Percentiles rank a stretch among this genome's conserved stretches.
These are phyloP conservation scores for Cystobasidium ongulense DNA, from an alignment of 768 basidiomycete genomes.

Conservation along the genomic window DNA sequence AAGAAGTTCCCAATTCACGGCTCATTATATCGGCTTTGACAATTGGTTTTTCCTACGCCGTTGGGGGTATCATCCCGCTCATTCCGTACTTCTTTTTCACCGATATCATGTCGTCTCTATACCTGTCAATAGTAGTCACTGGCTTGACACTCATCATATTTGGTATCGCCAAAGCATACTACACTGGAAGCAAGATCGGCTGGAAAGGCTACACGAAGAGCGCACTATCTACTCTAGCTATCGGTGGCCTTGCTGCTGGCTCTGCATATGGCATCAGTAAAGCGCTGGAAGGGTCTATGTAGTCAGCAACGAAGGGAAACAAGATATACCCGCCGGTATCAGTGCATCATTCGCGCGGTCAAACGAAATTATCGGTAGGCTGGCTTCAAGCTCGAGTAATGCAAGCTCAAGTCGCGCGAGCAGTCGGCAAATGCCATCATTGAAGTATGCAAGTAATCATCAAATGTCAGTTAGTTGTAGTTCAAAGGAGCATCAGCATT, in stretches of 20 bases:
- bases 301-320: background rate
- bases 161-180: constrained; percentile 74
- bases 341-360: too few species aligned
- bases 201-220: constrained; percentile 65
- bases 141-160: constrained; percentile 79
- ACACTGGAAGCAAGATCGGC: constrained; percentile 52
- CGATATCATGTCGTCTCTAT: constrained; percentile 53
- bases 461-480: too few species aligned
- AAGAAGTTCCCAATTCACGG: constrained; percentile 76
- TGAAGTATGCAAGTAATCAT: too few species aligned
- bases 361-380: too few species aligned
- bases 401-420: too few species aligned
- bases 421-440: too few species aligned
- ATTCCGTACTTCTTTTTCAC: constrained; percentile 61
- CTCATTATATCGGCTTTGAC: constrained; percentile 87
- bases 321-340: too few species aligned
- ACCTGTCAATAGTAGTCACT: constrained; percentile 61
- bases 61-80: constrained; percentile 88
- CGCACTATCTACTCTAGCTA: constrained; percentile 72
- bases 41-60: constrained; percentile 80
- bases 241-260: constrained; percentile 75
- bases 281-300: constrained; percentile 4
- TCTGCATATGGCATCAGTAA: constrained; percentile 16
- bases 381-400: too few species aligned
- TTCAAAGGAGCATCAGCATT: too few species aligned